Evolutionary conservation across 805 yeast species (phyloP).

Genomic region (Cyberlindnera americana): DNA sequence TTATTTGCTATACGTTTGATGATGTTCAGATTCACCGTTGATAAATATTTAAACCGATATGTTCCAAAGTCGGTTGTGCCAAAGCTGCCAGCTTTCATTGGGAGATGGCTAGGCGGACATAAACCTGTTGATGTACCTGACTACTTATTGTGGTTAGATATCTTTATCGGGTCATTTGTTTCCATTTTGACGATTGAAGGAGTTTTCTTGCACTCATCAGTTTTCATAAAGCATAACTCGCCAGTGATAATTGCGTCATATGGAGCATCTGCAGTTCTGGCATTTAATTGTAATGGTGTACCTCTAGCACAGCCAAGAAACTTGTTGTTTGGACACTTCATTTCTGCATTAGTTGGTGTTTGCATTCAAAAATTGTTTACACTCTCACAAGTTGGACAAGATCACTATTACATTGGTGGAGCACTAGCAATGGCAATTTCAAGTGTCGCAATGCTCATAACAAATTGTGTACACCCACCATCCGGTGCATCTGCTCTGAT

Average conservation of each 20-base stretch:
- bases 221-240: conserved; percentile 37
- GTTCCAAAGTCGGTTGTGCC: conserved; percentile 25
- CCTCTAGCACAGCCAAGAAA: conserved; percentile 68
- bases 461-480: conserved; percentile 65
- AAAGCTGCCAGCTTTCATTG: conserved; percentile 34
- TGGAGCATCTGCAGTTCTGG: conserved; percentile 61
- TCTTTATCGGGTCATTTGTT: conserved; percentile 41
- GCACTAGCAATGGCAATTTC: conserved; percentile 54
- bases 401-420: conserved; percentile 54
- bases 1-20: too few relatives aligned
- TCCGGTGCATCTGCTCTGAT: conserved; percentile 67
- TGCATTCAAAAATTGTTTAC: conserved; percentile 51
- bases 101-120: conserved; percentile 38
- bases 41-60: conserved; percentile 18
- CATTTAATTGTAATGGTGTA: conserved; percentile 50
- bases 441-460: conserved; percentile 49
- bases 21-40: conserved; percentile 15
- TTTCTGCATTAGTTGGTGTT: conserved; percentile 51
- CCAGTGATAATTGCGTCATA: conserved; percentile 52
- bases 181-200: conserved; percentile 46
- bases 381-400: conserved; percentile 39
- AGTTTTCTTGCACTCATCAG: conserved; percentile 37
- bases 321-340: conserved; percentile 51
- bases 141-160: conserved; percentile 43
- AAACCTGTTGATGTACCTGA: conserved; percentile 31